Evolutionary conservation across 176 grass and related monocot species (phyloP).

Genomic region (Oryza coarctata): DNA sequence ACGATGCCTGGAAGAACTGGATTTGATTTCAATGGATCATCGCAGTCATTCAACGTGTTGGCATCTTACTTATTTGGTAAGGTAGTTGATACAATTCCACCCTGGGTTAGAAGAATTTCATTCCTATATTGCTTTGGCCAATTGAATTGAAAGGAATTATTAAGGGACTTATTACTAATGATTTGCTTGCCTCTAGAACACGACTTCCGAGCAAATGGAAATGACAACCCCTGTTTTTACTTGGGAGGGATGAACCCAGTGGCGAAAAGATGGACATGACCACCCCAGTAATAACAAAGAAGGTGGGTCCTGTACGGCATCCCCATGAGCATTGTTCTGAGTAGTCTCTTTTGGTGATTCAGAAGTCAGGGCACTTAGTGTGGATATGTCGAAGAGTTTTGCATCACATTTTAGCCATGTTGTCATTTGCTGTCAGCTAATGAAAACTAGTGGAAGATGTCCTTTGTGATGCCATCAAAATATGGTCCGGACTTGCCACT

Average conservation of each 20-base stretch:
- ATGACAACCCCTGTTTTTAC: slow-evolving; percentile 94
- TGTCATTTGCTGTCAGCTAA: slow-evolving; percentile 35
- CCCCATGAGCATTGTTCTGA: slow-evolving; percentile 9
- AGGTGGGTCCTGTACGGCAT: slow-evolving; percentile 28
- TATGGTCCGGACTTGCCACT: slow-evolving; percentile 75
- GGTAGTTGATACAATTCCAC: slow-evolving; percentile 52
- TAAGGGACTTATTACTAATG: background rate
- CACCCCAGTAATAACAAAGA: slow-evolving; percentile 86
- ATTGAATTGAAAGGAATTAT: background rate
- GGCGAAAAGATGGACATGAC: slow-evolving; percentile 91
- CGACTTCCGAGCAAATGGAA: slow-evolving; percentile 68
- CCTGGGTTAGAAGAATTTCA: background rate
- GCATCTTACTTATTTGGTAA: slow-evolving; percentile 92
- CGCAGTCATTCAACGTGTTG: slow-evolving; percentile 79
- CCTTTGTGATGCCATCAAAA: slow-evolving; percentile 91
- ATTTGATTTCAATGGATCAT: slow-evolving; percentile 83
- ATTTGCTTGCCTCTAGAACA: slow-evolving; percentile 58
- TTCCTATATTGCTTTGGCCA: slow-evolving; percentile 1
- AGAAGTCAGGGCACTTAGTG: background rate
- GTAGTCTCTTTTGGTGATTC: background rate
- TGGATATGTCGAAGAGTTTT: background rate
- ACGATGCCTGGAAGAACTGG: slow-evolving; percentile 69
- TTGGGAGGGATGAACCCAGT: slow-evolving; percentile 39
- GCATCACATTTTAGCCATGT: slow-evolving; percentile 13
- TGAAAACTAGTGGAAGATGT: slow-evolving; percentile 78